phyloP scores from a whole-genome alignment of 2,329 filamentous ascomycete genomes.

The Herpomyces periplanetae region DNA sequence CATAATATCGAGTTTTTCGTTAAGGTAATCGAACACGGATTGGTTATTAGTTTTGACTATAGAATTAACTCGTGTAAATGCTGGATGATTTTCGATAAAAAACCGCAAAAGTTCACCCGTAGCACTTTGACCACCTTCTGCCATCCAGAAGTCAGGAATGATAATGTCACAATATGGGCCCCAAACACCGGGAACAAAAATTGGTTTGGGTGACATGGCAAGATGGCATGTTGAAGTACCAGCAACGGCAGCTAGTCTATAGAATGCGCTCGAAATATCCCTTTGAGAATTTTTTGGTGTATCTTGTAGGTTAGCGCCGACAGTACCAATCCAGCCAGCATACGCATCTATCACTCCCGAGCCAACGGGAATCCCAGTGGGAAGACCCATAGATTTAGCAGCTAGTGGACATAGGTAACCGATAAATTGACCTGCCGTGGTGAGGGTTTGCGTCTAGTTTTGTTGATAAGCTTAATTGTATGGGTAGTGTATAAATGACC shows the following conservation, averaged over 20 bases:
- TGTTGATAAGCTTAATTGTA: conserved; percentile 5
- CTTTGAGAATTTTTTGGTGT: conserved; percentile 33
- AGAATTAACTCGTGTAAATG: conserved; percentile 37
- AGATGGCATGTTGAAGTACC: conserved; percentile 91
- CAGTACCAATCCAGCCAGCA: conserved; percentile 89
- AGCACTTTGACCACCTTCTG: conserved; percentile 79
- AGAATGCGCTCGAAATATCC: conserved; percentile 74
- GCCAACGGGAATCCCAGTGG: conserved; percentile 55
- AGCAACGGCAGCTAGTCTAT: conserved; percentile 61
- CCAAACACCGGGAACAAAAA: conserved; percentile 88
- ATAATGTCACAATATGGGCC: conserved; percentile 83
- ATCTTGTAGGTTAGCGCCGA: conserved; percentile 64
- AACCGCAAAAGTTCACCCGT: conserved; percentile 81
- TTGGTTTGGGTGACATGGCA: conserved; percentile 64
- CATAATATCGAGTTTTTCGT: conserved; percentile 44
- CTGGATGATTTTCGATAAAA: conserved; percentile 74
- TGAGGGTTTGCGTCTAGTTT: conserved; percentile 73
- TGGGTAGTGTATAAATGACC: conserved; percentile 4
- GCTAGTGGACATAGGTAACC: conserved; percentile 52
- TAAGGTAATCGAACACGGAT: conserved; percentile 83
- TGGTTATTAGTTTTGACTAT: conserved; percentile 41
- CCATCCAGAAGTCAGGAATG: conserved; percentile 73
- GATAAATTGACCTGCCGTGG: conserved; percentile 63
- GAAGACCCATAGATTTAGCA: conserved; percentile 41
- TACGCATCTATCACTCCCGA: conserved; percentile 95